Evolutionary conservation across 73 alveolate species (phyloP), one percentile per base, ranked within the genome.

Genomic region (Paraurostyla sp.): DNA sequence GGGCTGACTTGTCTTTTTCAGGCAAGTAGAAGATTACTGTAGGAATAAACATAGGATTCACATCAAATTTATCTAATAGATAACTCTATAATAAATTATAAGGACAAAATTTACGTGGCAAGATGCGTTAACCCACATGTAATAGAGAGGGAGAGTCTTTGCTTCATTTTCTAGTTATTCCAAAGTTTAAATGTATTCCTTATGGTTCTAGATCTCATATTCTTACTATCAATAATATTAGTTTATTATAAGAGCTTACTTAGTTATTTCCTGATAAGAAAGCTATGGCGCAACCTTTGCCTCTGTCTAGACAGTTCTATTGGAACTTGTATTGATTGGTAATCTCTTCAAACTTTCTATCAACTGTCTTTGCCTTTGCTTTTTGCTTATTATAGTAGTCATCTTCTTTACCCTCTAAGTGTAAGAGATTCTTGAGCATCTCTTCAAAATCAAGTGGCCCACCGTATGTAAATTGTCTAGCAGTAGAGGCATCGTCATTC

Each of bases 71-170:
- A 3, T 36, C 60, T 48, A 82, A 52, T 20, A 59, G 51, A 48
- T 82, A 80, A 18, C 36, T 23, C 88, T 76, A 43, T 15, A 76
- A 45, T 35, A 4, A 32, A 25, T 15, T 23, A 16, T 13, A 76
- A 9, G n/a, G 35, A 50, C 25, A 25, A 69, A 32, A 32, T 27
- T 54, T 80, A 54, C 81, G 38, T 82, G 91, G 71, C 91, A 82
- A 20, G 91, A 52, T 22, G 84, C 84, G 42, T 82, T 82, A 4
- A 82, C 51, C 91, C 91, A 82, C 91, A 60, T 60, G 43, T 82
- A 82, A 49, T 82, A 36, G 20, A 82, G 16, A 49, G 78, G 91
- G 20, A 41, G 33, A 0, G 84, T n/a, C 27, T 82, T 42, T 4
- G 84, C 27, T 1, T 82, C 62, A 9, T 41, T 23, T 33, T 82